These are phyloP conservation scores for Mitragyna speciosa DNA, from an alignment of 257 asterid genomes.

Conservation along the genomic window DNA sequence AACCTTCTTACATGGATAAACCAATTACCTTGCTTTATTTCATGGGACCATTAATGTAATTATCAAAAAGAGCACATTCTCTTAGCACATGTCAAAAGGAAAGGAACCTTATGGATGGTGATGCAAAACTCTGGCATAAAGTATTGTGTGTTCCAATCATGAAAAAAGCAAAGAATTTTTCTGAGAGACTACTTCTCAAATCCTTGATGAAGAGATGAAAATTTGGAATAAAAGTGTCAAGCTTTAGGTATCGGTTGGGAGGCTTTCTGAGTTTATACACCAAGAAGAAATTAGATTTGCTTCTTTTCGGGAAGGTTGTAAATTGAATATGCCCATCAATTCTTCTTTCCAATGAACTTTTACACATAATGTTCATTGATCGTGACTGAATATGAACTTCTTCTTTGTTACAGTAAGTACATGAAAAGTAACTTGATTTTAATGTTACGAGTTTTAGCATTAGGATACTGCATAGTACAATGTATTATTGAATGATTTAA, in stretches of 20 bases:
- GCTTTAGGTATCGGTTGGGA: neutral
- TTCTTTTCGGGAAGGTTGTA: neutral
- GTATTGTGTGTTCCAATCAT: neutral
- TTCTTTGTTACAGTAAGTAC: neutral
- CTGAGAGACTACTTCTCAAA: no score
- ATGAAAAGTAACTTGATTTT: neutral
- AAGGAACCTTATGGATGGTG: constrained; percentile 5
- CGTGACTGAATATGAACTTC: neutral
- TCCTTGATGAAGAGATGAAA: neutral
- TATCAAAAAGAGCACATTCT: neutral
- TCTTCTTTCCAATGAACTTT: neutral
- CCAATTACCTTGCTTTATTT: constrained; percentile 3
- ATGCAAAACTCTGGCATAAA: neutral
- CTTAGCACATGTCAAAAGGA: neutral
- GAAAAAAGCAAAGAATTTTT: no score
- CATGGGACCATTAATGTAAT: neutral
- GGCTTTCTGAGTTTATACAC: neutral
- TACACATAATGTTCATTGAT: no score
- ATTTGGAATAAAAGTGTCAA: neutral
- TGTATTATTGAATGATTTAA: neutral
- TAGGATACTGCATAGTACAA: neutral
- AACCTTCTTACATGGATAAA: constrained; percentile 11
- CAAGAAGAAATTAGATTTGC: neutral
- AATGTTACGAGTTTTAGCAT: neutral
- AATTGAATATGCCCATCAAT: neutral